phyloP scores from a whole-genome alignment of 139 green algal species.

The Pseudopediastrum boryanum region DNA sequence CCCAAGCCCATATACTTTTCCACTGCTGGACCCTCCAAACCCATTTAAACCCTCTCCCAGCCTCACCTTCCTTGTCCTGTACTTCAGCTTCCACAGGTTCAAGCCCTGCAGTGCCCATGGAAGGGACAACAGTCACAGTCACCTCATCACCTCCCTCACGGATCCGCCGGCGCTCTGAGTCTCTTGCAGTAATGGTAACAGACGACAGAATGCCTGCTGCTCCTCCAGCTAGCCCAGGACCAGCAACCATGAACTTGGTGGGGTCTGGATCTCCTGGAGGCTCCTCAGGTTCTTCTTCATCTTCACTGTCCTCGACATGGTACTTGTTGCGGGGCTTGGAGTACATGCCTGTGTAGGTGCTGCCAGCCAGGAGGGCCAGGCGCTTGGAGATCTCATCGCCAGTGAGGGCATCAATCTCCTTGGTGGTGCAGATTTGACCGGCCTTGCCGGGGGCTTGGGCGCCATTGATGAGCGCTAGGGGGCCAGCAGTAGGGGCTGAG shows the following conservation, averaged over 20 bases:
- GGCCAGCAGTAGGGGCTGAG: too few relatives aligned
- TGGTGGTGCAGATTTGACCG: conserved; percentile 1
- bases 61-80: too few relatives aligned
- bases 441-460: too few relatives aligned
- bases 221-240: conserved; percentile 67
- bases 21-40: too few relatives aligned
- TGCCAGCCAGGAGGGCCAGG: conserved; percentile 12
- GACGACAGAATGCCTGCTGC: conserved; percentile 57
- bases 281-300: conserved; percentile 32
- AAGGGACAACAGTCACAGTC: conserved; percentile 49
- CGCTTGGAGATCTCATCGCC: conserved; percentile 28
- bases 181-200: conserved; percentile 66
- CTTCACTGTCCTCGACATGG: neutral
- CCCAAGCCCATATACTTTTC: too few relatives aligned
- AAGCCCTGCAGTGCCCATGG: neutral
- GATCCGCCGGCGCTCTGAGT: conserved; percentile 51
- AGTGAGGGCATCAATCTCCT: conserved; percentile 32
- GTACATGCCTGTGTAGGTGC: conserved; percentile 27
- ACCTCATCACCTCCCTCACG: conserved; percentile 64
- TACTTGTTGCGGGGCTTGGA: conserved; percentile 28
- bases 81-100: conserved; percentile 51
- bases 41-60: too few relatives aligned
- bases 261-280: conserved; percentile 63
- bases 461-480: too few relatives aligned
- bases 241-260: conserved; percentile 60